A percentile compares a stretch with the other conserved stretches of the same genome.
phyloP scores from a whole-genome alignment of 106 monocot species.

The Dioscorea dumetorum region DNA sequence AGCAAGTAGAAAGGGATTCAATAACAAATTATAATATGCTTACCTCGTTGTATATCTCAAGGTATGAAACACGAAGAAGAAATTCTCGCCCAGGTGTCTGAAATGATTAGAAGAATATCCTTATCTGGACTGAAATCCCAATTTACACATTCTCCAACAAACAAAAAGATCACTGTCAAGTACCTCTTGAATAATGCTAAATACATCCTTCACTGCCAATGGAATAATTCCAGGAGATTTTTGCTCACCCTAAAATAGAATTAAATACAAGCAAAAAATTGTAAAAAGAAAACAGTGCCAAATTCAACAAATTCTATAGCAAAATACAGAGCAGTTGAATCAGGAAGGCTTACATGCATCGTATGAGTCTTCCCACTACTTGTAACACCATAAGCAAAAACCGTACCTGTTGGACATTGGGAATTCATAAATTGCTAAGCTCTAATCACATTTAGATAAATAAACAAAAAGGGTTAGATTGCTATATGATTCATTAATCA shows the following conservation, averaged over 20 bases:
- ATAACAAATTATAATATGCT: conserved; percentile 7
- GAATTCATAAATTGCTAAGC: too few species aligned
- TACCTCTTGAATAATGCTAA: conserved; percentile 98
- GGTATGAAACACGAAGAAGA: conserved; percentile 97
- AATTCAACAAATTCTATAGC: not conserved
- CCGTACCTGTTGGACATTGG: conserved; percentile 47
- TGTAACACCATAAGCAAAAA: conserved; percentile 98
- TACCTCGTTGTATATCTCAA: conserved; percentile 99
- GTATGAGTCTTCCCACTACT: conserved; percentile 99
- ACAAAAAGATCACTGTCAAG: conserved; percentile 7
- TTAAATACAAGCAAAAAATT: not conserved
- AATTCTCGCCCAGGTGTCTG: conserved; percentile 90
- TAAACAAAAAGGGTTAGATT: too few species aligned
- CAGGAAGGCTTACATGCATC: conserved; percentile 68
- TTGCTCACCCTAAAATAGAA: conserved; percentile 76
- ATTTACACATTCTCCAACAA: conserved; percentile 1
- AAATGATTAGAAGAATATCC: conserved; percentile 6
- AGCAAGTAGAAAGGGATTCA: too few species aligned
- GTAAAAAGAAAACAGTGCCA: not conserved
- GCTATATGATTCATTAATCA: too few species aligned
- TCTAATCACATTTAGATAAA: too few species aligned
- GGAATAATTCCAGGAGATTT: conserved; percentile 98
- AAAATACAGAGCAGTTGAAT: not conserved
- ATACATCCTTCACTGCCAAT: conserved; percentile 92
- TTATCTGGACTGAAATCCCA: not conserved